A percentile compares a stretch with the other conserved stretches of the same genome.
phyloP scores from a whole-genome alignment of 805 yeast genomes.

The Pichia californica region DNA sequence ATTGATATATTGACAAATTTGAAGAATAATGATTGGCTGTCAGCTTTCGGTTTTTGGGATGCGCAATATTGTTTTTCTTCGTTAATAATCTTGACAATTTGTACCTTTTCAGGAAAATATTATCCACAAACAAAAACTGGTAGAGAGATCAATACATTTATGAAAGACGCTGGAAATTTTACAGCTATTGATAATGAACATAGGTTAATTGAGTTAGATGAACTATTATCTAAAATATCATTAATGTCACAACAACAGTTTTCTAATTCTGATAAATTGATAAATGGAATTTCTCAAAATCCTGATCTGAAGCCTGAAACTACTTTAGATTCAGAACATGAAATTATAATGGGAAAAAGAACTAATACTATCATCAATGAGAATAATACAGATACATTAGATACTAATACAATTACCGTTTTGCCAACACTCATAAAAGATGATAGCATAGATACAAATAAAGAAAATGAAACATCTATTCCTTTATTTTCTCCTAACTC shows the following conservation, averaged over 20 bases:
- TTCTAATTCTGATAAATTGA: no score
- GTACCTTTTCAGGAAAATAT: constrained; percentile 14
- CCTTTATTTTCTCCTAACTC: neutral
- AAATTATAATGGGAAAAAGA: no score
- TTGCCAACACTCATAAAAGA: no score
- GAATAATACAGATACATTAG: no score
- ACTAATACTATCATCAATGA: no score
- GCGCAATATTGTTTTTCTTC: constrained; percentile 29
- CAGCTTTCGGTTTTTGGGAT: constrained; percentile 31
- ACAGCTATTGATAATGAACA: constrained; percentile 28
- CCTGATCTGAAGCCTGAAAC: no score
- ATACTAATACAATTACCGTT: no score
- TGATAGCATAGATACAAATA: no score
- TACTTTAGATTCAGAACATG: no score
- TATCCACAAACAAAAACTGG: constrained; percentile 21
- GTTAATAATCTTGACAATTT: constrained; percentile 25
- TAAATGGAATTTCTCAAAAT: no score
- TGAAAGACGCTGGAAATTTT: constrained; percentile 27
- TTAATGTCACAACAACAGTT: no score
- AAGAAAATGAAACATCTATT: no score
- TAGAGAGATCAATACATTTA: constrained; percentile 16
- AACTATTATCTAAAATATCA: constrained; percentile 5
- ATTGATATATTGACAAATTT: constrained; percentile 13
- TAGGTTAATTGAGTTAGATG: constrained; percentile 21
- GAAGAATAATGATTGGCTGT: constrained; percentile 23